Percentiles rank a stretch among this genome's conserved stretches.
Conservation (phyloP, 164 flowering plant genomes). For the Nymphaea colorata region DNA sequence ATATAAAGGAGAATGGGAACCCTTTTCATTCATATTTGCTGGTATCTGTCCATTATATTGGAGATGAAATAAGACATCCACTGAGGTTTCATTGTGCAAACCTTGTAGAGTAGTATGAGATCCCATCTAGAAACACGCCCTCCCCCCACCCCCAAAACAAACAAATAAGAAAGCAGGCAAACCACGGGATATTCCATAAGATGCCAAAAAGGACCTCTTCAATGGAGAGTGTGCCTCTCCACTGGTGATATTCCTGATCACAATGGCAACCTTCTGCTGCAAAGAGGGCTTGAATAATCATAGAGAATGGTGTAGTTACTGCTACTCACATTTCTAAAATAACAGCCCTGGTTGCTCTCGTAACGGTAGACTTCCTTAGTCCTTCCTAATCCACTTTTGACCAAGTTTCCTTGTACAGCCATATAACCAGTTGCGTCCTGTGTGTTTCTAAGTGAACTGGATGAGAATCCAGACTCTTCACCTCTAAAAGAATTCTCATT, state of each 20-base stretch:
- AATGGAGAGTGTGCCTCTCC: neutral
- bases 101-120: too few species aligned
- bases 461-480: slow-evolving; percentile 2
- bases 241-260: slow-evolving; percentile 4
- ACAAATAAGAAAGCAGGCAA: too few species aligned
- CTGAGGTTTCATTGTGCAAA: too few species aligned
- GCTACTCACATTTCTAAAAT: slow-evolving; percentile 71
- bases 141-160: too few species aligned
- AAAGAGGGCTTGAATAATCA: slow-evolving; percentile 27
- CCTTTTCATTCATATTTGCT: too few species aligned
- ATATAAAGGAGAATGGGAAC: too few species aligned
- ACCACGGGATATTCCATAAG: too few species aligned
- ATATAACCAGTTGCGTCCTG: slow-evolving; percentile 59
- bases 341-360: slow-evolving; percentile 31
- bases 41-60: too few species aligned
- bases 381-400: slow-evolving; percentile 50
- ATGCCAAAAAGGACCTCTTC: neutral
- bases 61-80: too few species aligned
- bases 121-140: too few species aligned
- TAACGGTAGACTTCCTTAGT: slow-evolving; percentile 47
- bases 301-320: slow-evolving; percentile 59
- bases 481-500: slow-evolving; percentile 19
- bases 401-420: slow-evolving; percentile 41
- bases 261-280: slow-evolving; percentile 10
- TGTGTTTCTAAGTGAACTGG: slow-evolving; percentile 32